These are phyloP conservation scores for Inga laurina DNA, from an alignment of 306 rosid species.

Conservation along the genomic window DNA sequence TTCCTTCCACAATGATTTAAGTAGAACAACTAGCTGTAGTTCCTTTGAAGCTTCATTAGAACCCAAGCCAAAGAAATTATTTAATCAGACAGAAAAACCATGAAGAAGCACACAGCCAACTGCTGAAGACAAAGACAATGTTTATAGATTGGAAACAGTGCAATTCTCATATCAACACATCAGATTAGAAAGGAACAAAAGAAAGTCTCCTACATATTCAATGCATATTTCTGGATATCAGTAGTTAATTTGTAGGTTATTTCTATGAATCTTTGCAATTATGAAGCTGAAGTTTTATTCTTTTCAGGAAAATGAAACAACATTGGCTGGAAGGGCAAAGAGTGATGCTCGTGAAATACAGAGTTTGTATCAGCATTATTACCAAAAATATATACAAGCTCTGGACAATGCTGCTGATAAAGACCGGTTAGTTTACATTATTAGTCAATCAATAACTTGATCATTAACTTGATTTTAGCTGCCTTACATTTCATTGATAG, in stretches of 20 bases:
- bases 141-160: background rate
- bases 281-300: slow-evolving; percentile 8
- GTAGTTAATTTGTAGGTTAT: background rate
- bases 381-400: slow-evolving; percentile 80
- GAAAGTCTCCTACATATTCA: background rate
- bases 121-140: background rate
- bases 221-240: background rate
- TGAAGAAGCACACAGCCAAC: background rate
- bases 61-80: background rate
- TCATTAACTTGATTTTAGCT: slow-evolving; percentile 29
- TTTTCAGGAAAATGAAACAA: slow-evolving; percentile 82
- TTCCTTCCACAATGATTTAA: slow-evolving; percentile 2
- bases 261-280: slow-evolving; percentile 29
- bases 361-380: slow-evolving; percentile 79
- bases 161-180: background rate
- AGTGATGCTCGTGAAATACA: slow-evolving; percentile 99
- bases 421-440: slow-evolving; percentile 72
- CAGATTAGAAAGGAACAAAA: background rate
- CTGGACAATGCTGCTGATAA: slow-evolving; percentile 70
- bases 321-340: slow-evolving; percentile 70
- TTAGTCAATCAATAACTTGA: slow-evolving; percentile 25
- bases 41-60: background rate
- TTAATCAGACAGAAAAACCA: background rate
- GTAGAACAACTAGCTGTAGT: background rate
- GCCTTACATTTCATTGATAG: slow-evolving; percentile 9